A percentile compares a stretch with the other conserved stretches of the same genome.
Conservation (phyloP, 2,329 filamentous ascomycete species). For the Beauveria asiatica region DNA sequence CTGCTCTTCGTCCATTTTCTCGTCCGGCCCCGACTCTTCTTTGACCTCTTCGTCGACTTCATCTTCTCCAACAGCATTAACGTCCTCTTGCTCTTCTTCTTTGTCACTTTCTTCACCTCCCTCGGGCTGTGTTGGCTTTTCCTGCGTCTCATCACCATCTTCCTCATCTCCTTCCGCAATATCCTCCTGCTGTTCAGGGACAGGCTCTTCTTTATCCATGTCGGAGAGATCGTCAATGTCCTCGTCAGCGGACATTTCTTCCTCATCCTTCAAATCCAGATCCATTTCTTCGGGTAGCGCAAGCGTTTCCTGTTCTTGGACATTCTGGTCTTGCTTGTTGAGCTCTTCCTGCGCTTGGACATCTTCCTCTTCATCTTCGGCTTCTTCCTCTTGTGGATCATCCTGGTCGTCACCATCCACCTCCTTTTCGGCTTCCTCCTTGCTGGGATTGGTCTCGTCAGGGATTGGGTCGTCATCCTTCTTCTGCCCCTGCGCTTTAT, state of each 20-base stretch:
- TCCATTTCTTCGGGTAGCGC: constrained; percentile 86
- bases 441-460: constrained; percentile 49
- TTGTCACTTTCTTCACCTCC: constrained; percentile 31
- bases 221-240: constrained; percentile 51
- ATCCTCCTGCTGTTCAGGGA: constrained; percentile 27
- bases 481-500: constrained; percentile 62
- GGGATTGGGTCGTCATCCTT: constrained; percentile 54
- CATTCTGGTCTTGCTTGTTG: constrained; percentile 61
- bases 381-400: constrained; percentile 39
- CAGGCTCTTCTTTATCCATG: constrained; percentile 28
- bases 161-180: constrained; percentile 29
- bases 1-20: constrained; percentile 23
- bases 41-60: constrained; percentile 21
- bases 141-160: constrained; percentile 29
- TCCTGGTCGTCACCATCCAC: constrained; percentile 43
- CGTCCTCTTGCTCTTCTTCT: constrained; percentile 28
- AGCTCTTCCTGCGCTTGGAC: constrained; percentile 46
- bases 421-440: constrained; percentile 30
- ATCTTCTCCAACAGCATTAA: constrained; percentile 41
- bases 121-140: constrained; percentile 17
- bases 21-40: constrained; percentile 18
- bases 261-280: constrained; percentile 66
- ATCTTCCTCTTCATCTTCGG: constrained; percentile 53
- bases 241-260: constrained; percentile 48
- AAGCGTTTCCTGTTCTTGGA: constrained; percentile 72